phyloP scores from a whole-genome alignment of 2,329 filamentous ascomycete genomes.

The Fusarium brevicatenulatum region DNA sequence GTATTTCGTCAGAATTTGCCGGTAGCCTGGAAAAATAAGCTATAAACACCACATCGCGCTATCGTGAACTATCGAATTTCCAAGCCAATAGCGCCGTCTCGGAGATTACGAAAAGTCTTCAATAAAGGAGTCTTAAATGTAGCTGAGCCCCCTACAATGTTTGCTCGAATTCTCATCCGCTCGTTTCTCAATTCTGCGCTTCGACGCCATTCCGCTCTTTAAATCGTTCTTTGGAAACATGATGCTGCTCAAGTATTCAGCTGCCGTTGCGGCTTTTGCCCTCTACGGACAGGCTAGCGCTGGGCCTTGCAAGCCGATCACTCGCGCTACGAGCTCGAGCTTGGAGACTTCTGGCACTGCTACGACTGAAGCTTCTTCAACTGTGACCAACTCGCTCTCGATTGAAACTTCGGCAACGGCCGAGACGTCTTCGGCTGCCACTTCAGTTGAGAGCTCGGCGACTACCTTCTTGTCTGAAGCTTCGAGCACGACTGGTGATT shows the following conservation, averaged over 20 bases:
- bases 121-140: rapidly evolving
- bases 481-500: rapidly evolving
- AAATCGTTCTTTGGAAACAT: conserved; percentile 11
- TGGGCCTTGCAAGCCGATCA: background rate
- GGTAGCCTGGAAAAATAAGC: too few species aligned
- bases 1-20: too few species aligned
- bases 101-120: background rate
- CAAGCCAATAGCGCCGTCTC: background rate
- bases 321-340: background rate
- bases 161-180: rapidly evolving
- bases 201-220: background rate
- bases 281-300: background rate
- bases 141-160: rapidly evolving
- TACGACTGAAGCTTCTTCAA: background rate
- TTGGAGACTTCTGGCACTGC: rapidly evolving
- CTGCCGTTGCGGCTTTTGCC: background rate
- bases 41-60: background rate
- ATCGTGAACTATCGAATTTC: background rate
- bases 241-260: background rate
- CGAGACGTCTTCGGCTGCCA: background rate
- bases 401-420: rapidly evolving
- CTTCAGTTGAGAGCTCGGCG: background rate
- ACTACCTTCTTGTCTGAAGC: conserved; percentile 41
- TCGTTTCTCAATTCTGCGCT: background rate
- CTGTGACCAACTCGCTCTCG: background rate